These are phyloP conservation scores for Exophiala calicioides DNA, from an alignment of 2,329 filamentous ascomycete genomes.

Conservation along the genomic window DNA sequence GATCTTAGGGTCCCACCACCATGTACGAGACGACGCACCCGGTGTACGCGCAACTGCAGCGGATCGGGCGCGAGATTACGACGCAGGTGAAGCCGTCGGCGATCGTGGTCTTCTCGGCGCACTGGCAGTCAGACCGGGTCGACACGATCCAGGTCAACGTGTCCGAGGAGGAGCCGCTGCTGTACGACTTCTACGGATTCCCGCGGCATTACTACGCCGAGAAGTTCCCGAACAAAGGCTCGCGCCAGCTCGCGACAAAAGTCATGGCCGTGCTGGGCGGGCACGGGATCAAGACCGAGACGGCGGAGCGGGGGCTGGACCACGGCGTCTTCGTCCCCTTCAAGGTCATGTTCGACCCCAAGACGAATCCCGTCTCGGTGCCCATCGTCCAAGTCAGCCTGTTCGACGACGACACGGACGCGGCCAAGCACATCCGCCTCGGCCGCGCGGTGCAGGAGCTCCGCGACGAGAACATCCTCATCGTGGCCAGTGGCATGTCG, in stretches of 20 bases:
- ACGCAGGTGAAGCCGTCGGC: conserved; percentile 69
- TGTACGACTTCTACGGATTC: conserved; percentile 77
- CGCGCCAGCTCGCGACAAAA: conserved; percentile 58
- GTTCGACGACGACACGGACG: conserved; percentile 61
- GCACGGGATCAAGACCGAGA: conserved; percentile 61
- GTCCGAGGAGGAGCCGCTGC: conserved; percentile 63
- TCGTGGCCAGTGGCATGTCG: conserved; percentile 73
- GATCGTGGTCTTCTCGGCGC: conserved; percentile 74
- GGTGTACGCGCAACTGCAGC: conserved; percentile 64
- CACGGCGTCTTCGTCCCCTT: conserved; percentile 76
- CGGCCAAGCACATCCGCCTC: conserved; percentile 66
- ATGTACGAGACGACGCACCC: conserved; percentile 70
- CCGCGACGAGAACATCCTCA: conserved; percentile 66
- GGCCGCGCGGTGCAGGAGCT: conserved; percentile 67
- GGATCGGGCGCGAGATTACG: conserved; percentile 70
- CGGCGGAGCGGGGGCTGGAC: conserved; percentile 66
- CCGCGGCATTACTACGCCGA: conserved; percentile 69
- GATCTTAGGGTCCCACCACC: conserved; percentile 53
- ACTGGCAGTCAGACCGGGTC: conserved; percentile 64
- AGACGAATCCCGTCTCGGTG: conserved; percentile 62
- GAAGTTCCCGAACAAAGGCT: conserved; percentile 65
- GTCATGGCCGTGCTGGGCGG: conserved; percentile 58
- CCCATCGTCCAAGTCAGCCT: conserved; percentile 74
- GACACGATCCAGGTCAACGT: conserved; percentile 66
- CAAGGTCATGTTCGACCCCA: conserved; percentile 59